Base-by-base conservation (phyloP, 441 rosid species). In the Pelargonium australe region DNA sequence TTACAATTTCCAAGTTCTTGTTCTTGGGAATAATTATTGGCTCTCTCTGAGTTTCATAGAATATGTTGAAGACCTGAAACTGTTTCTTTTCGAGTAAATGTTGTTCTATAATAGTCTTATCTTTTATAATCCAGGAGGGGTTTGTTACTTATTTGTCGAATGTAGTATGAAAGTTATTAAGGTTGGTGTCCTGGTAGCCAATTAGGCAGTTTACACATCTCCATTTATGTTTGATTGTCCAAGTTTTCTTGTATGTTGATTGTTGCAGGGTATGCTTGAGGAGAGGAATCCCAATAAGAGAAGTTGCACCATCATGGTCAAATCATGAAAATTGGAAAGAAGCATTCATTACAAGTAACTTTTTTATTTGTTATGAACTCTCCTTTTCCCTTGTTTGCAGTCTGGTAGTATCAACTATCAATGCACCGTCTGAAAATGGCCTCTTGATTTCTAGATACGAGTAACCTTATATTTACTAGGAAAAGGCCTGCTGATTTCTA, bases 301-400 rank as follows among this genome's bases (percentile, higher is more conserved):
- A 93, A 82, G 87, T 82, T 72, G 86, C 98, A 51, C 92, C 96
- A 69, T 83, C 86, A n/a, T 93, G 95, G 98, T 79, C 94, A 23
- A 76, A 75, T 72, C 81, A 63, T 43, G 86, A 77, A 70, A 79
- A 74, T 61, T 89, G 97, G 97, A 81, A 86, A 78, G 98, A 93
- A 78, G 95, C 96, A 63, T 93, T 93, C 76, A 74, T 93, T 72
- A 93, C 97, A 73, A 90, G 97, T 90, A 83, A 73, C 67, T 45
- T 28, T 65, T 14, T 12, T 67, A 31, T 47, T 43, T 63, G 20
- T 44, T 55, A 47, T 11, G 53, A 47, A 47, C 53, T 47, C 4
- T 11, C 47, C 47, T 25, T 25, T 25, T 25, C 47, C 11, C 47
- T 6, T 7, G 11, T 7, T 43, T 6, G 47, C 11, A 6, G 47